A percentile compares a stretch with the other conserved stretches of the same genome.
phyloP scores from a whole-genome alignment of 2,329 filamentous ascomycete genomes.

The Simplicillium sp. region DNA sequence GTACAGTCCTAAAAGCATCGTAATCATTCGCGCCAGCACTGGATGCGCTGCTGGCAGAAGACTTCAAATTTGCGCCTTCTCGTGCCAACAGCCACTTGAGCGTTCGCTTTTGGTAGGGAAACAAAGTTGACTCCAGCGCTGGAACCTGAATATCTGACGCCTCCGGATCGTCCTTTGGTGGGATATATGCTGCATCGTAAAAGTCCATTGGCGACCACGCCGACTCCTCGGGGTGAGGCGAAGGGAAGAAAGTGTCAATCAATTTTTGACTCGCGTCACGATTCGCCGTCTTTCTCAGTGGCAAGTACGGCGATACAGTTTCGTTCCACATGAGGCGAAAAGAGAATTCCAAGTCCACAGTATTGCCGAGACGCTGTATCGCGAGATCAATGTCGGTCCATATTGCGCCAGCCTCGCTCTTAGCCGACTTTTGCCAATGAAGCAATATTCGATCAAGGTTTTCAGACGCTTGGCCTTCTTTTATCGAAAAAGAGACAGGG shows the following conservation, averaged over 20 bases:
- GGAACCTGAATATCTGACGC: slow-evolving; percentile 30
- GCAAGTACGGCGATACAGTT: slow-evolving; percentile 19
- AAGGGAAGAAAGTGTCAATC: slow-evolving; percentile 25
- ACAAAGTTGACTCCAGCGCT: slow-evolving; percentile 42
- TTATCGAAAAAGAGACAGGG: slow-evolving; percentile 11
- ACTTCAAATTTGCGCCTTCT: slow-evolving; percentile 49
- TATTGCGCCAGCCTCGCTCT: slow-evolving; percentile 18
- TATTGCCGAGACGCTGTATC: slow-evolving; percentile 16
- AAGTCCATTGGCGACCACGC: slow-evolving; percentile 46
- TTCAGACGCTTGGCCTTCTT: slow-evolving; percentile 12
- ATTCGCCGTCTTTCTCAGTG: slow-evolving; percentile 18
- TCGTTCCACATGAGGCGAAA: slow-evolving; percentile 34
- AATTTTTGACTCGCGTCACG: slow-evolving; percentile 23
- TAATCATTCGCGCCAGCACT: slow-evolving; percentile 8
- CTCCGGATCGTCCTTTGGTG: slow-evolving; percentile 31
- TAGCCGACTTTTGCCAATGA: slow-evolving; percentile 8
- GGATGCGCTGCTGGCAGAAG: neutral
- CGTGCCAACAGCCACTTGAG: slow-evolving; percentile 60
- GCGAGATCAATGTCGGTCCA: slow-evolving; percentile 22
- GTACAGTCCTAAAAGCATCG: slow-evolving; percentile 21
- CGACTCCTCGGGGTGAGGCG: slow-evolving; percentile 4
- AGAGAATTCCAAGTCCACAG: slow-evolving; percentile 19
- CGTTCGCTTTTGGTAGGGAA: slow-evolving; percentile 63
- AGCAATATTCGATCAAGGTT: slow-evolving; percentile 11
- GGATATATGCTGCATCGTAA: slow-evolving; percentile 59